Evolutionary conservation across 345 rosid species (phyloP), one percentile per base, ranked within the genome.

Genomic region (Eutrema yunnanense): DNA sequence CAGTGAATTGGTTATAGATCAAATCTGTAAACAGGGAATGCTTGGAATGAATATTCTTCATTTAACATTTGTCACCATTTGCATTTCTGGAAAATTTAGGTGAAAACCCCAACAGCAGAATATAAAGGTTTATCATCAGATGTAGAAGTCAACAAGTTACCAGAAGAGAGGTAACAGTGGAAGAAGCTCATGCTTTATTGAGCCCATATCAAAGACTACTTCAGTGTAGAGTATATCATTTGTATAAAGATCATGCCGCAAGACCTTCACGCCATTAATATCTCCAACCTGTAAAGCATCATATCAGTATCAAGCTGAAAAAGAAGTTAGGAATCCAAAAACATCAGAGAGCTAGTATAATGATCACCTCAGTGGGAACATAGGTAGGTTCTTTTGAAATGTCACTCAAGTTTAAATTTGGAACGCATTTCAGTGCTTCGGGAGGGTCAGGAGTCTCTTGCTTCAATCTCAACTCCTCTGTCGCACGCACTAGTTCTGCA

Each of bases 391-490:
- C 86, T 82, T 88, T 95, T 38, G 99, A 90, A 75, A 95, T 95
- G 83, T 92, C 99, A 52, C 40, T 29, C 36, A 95, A 80, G 67
- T 83, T 84, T 16, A 92, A 86, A 81, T 96, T 73, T 38, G 99
- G 97, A 75, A 92, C 96, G 65, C 84, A 63, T 85, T 69, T 86
- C 75, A 95, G 74, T 69, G 96, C 96, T 83, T 92, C 93, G 7
- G 96, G 93, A 76, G 99, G 87, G 38, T 94, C 97, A 54, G 96
- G 99, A 76, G 97, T 91, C 81, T 94, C 96, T 80, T 92, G 97
- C 84, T 86, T 92, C 80, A 88, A 71, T 74, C 84, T 86, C 74
- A 89, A 84, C 75, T 88, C 96, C 77, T 87, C 84, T 3, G 99
- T 95, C 7, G 96, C 92, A 73, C 87, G 87, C n/a, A 90, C 89